These are phyloP conservation scores for Guadua angustifolia DNA, from an alignment of 176 grass and related monocot species.

Conservation along the genomic window DNA sequence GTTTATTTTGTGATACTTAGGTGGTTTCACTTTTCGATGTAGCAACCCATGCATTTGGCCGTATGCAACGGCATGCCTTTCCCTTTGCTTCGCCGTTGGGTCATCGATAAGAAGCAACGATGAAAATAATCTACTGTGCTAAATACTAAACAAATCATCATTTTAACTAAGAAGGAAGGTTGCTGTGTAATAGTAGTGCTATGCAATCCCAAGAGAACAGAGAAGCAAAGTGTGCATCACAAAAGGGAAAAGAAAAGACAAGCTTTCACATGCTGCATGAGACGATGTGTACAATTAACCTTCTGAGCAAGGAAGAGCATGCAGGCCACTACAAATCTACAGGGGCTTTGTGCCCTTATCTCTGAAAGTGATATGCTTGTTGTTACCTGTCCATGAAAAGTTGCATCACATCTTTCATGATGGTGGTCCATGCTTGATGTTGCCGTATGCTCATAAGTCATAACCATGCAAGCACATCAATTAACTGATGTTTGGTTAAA, in stretches of 20 bases:
- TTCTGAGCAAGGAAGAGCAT: constrained; percentile 24
- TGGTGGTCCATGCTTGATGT: constrained; percentile 38
- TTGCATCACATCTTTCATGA: constrained; percentile 38
- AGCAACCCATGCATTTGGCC: constrained; percentile 37
- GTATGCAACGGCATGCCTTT: constrained; percentile 36
- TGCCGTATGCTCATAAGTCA: constrained; percentile 27
- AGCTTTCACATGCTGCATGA: constrained; percentile 45
- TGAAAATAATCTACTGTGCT: neutral
- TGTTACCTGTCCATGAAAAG: constrained; percentile 36
- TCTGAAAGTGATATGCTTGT: constrained; percentile 46
- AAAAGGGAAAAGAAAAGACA: constrained; percentile 21
- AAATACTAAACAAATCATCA: constrained; percentile 1
- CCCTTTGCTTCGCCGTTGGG: constrained; percentile 30
- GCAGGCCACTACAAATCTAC: constrained; percentile 22
- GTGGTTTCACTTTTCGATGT: constrained; percentile 30
- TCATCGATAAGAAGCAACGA: neutral
- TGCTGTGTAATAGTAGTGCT: neutral
- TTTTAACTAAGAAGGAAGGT: neutral
- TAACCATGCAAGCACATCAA: constrained; percentile 18
- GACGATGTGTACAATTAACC: constrained; percentile 41
- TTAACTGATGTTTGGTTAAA: constrained; percentile 15
- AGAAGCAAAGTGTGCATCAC: constrained; percentile 27
- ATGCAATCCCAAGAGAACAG: neutral
- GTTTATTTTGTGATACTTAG: neutral
- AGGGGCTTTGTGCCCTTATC: constrained; percentile 33